These are phyloP conservation scores for Rubia tinctorum DNA, from an alignment of 305 asterid genomes.

Conservation along the genomic window DNA sequence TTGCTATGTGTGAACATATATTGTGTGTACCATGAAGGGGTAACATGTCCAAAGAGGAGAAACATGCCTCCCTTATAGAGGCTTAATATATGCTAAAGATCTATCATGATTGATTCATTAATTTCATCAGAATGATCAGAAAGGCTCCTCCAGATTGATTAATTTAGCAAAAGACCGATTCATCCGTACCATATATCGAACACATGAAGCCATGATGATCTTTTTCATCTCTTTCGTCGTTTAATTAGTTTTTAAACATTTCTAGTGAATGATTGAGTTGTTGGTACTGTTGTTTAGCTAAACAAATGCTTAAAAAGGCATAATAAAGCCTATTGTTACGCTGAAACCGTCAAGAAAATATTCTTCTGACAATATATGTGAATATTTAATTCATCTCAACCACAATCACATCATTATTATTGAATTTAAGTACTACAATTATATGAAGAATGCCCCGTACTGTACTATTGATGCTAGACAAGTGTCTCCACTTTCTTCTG, in stretches of 20 bases:
- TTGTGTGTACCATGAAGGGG: slow-evolving; percentile 37
- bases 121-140: background rate
- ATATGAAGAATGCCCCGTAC: background rate
- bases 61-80: slow-evolving; percentile 59
- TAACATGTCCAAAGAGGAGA: slow-evolving; percentile 55
- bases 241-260: slow-evolving; percentile 12
- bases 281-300: background rate
- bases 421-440: background rate
- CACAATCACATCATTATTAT: background rate
- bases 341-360: slow-evolving; percentile 16
- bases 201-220: background rate
- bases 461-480: background rate
- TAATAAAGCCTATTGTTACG: slow-evolving; percentile 23
- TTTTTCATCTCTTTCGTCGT: slow-evolving; percentile 8
- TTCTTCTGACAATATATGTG: background rate
- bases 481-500: slow-evolving; percentile 16
- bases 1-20: background rate
- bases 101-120: background rate
- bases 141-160: slow-evolving; percentile 14
- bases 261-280: slow-evolving; percentile 7
- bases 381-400: background rate
- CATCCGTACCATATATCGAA: slow-evolving; percentile 15
- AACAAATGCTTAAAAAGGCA: slow-evolving; percentile 11
- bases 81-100: slow-evolving; percentile 18
- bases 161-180: slow-evolving; percentile 2